Base-by-base conservation (phyloP, 331 rosid species). In the Stylosanthes scabra region DNA sequence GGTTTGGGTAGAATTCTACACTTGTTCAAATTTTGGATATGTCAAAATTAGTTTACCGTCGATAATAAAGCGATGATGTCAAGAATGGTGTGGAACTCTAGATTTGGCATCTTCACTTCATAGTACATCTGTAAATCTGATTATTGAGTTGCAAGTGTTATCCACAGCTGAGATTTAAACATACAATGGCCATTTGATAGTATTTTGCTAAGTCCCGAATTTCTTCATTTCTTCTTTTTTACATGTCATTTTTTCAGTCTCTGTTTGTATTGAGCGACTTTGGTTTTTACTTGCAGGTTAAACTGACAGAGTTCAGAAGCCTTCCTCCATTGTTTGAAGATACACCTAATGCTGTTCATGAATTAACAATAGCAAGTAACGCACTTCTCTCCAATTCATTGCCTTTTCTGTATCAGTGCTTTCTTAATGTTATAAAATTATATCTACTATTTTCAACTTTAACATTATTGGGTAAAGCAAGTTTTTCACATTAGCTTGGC, bases 261-360 rank as follows among this genome's bases (percentile, higher is more conserved):
- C 6, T 11, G 50, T 55, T 31, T 12, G 12, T 57, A 59, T 44
- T 41, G 51, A 15, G 25, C 12, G 13, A 5, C 57, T 55, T 29
- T 59, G 29, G 66, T 25, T 69, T 59, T 52, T 59, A 6, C 54
- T 63, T 81, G 67, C 80, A 95, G 99, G 97, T 95, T 41, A 39
- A 77, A 52, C 81, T 92, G 46, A 95, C 93, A 68, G 87, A 76
- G 78, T 92, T 92, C 80, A 83, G 84, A 84, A 95, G 99, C 87
- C 92, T 95, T 58, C 99, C 97, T 3, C 99, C 99, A 0, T 89
- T 92, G 89, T 95, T 92, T 39, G 91, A 84, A 69, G 86, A 86
- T 45, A 84, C 97, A 1, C 91, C 92, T 47, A 86, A 84, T 75
- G 97, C 97, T 0, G 80, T 81, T 62, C 88, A 71, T 57, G 97